Conservation (phyloP, 495 filamentous ascomycete species). For the Darksidea phi region DNA sequence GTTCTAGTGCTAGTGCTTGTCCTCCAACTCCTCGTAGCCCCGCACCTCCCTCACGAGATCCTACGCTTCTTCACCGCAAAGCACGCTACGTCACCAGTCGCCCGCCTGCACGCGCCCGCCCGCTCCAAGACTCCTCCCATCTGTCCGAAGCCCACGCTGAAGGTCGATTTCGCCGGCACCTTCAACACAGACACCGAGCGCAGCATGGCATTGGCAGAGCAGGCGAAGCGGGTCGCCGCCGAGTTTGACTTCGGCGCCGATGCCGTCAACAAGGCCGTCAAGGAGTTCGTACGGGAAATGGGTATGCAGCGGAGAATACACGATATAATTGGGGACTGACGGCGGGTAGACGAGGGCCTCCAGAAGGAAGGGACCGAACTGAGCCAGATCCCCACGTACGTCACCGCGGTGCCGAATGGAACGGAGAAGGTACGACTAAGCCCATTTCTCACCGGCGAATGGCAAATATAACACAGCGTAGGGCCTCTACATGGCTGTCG, state of each 20-base stretch:
- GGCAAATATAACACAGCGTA: constrained; percentile 40
- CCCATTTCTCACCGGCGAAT: neutral
- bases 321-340: neutral
- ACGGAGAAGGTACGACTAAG: constrained; percentile 76
- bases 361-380: constrained; percentile 73
- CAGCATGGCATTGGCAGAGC: constrained; percentile 60
- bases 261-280: constrained; percentile 73
- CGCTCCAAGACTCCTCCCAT: constrained; percentile 9
- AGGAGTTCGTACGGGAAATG: constrained; percentile 84
- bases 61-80: constrained; percentile 9
- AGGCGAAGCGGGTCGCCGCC: constrained; percentile 73
- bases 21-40: constrained; percentile 29
- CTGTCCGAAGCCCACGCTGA: constrained; percentile 23
- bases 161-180: constrained; percentile 26
- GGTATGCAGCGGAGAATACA: constrained; percentile 47
- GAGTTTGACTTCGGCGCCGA: constrained; percentile 84
- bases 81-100: constrained; percentile 21
- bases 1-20: constrained; percentile 22
- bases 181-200: constrained; percentile 31
- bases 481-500: constrained; percentile 94
- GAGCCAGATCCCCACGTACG: constrained; percentile 95
- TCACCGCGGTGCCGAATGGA: constrained; percentile 93
- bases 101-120: constrained; percentile 14
- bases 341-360: constrained; percentile 67
- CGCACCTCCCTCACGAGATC: constrained; percentile 28